Evolutionary conservation across 1,284 basidiomycete species (phyloP), one percentile per base, ranked within the genome.

Genomic region (Irpex rosettiformis): DNA sequence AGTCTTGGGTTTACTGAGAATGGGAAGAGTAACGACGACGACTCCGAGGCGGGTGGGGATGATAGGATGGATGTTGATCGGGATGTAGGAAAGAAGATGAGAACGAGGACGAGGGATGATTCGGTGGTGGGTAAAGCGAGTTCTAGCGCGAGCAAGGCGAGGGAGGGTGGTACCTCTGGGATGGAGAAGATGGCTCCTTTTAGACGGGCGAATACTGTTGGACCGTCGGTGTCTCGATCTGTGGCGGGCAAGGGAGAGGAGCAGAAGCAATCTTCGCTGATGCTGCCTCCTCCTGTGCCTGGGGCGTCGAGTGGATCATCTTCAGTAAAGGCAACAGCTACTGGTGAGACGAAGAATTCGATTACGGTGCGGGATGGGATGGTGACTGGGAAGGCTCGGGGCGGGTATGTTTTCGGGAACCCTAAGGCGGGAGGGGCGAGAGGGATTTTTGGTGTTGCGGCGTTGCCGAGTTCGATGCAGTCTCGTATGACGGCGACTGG

Each of bases 241-340:
- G 28, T 25, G 28, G 22, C 11, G 3, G 22, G 22, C 13, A 18
- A 47, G 18, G 21, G 24, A 1, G 37, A 30, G n/a, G 33, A 42
- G 8, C 33, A 52, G 42, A 57, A 24, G 37, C 67, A 66, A 47
- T 61, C 62, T 2, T 64, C 60, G 24, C 61, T 69, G n/a, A 68
- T 67, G 66, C 62, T 65, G 3, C 66, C 69, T 16, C 66, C 69
- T 5, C 61, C 65, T 24, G 54, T 61, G 0, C 63, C 59, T 22
- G 61, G 53, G 16, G 10, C 21, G 42, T 22, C 25, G 24, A 18
- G 18, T 8, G 47, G 11, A 21, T 3, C 57, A 6, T 53, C 53
- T 4, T 40, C 33, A n/a, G n/a, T 5, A n/a, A 40, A 2, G 4
- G 18, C 48, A 21, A 30, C 21, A 13, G 10, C 49, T 7, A 47